These are phyloP conservation scores for Colletotrichum cordylinicola DNA, from an alignment of 2,329 filamentous ascomycete genomes.

Conservation along the genomic window DNA sequence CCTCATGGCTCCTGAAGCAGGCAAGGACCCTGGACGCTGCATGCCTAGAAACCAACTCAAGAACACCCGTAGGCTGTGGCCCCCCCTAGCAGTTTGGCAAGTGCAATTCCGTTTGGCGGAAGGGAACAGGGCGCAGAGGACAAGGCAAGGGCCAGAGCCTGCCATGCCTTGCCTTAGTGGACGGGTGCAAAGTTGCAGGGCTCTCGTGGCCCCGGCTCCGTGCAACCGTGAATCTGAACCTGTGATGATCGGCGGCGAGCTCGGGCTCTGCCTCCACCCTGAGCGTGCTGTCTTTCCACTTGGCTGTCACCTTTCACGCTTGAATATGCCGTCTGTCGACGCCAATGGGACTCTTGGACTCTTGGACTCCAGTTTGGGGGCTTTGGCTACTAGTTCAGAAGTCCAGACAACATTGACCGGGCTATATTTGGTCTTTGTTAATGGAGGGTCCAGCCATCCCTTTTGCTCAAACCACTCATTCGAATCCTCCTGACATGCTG, in stretches of 20 bases:
- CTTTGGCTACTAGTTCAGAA: not conserved
- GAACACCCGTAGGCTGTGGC: not conserved
- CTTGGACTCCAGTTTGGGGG: not conserved
- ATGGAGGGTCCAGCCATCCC: not conserved
- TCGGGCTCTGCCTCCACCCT: not conserved
- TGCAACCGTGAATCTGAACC: constrained; percentile 16
- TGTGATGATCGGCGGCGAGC: constrained; percentile 14
- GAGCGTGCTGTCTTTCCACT: not conserved
- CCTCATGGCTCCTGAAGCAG: constrained; percentile 13
- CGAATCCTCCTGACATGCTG: not conserved
- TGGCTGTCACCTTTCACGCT: not conserved
- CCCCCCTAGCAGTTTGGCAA: not conserved
- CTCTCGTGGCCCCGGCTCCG: constrained; percentile 3
- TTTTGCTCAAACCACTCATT: not conserved
- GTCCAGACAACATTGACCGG: not conserved
- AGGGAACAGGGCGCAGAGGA: not conserved
- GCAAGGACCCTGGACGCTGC: constrained; percentile 4
- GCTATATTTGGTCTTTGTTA: not conserved
- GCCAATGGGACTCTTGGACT: not conserved
- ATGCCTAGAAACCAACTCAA: not conserved
- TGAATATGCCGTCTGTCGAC: not conserved
- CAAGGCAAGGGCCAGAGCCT: not conserved
- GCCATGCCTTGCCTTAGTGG: not conserved
- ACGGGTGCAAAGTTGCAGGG: constrained; percentile 1
- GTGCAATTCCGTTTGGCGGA: not conserved